Conservation (phyloP, 2,329 filamentous ascomycete genomes). For the Paracamarosporium sp. region DNA sequence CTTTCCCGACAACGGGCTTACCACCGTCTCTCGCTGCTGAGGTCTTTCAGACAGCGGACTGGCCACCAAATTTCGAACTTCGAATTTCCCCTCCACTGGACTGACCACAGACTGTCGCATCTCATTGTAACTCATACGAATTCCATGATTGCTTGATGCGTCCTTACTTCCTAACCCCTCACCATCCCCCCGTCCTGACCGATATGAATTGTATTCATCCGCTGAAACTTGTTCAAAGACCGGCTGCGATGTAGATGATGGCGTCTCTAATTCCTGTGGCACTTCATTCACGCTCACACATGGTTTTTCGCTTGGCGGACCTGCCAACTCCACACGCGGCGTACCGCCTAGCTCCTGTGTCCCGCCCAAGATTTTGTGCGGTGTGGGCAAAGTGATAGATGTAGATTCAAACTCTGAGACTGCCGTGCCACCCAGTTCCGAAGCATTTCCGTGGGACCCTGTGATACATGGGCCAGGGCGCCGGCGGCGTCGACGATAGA, state of each 20-base stretch:
- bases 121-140: neutral
- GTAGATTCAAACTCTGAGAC: slow-evolving; percentile 24
- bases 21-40: too few species aligned
- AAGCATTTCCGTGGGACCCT: slow-evolving; percentile 14
- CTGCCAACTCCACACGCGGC: slow-evolving; percentile 30
- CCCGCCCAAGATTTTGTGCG: slow-evolving; percentile 18
- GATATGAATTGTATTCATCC: neutral
- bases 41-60: neutral
- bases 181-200: neutral
- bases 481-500: slow-evolving; percentile 27
- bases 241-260: neutral
- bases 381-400: slow-evolving; percentile 5
- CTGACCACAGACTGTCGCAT: neutral
- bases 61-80: neutral
- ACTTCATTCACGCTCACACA: slow-evolving; percentile 26
- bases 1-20: too few species aligned
- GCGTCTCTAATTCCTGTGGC: neutral
- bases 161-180: neutral
- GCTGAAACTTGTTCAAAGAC: neutral
- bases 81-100: neutral
- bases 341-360: slow-evolving; percentile 35
- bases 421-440: slow-evolving; percentile 30
- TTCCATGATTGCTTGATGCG: neutral
- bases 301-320: slow-evolving; percentile 27
- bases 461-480: neutral